Evolutionary conservation across 1,284 basidiomycete species (phyloP).

Genomic region (Heterobasidion annosum): DNA sequence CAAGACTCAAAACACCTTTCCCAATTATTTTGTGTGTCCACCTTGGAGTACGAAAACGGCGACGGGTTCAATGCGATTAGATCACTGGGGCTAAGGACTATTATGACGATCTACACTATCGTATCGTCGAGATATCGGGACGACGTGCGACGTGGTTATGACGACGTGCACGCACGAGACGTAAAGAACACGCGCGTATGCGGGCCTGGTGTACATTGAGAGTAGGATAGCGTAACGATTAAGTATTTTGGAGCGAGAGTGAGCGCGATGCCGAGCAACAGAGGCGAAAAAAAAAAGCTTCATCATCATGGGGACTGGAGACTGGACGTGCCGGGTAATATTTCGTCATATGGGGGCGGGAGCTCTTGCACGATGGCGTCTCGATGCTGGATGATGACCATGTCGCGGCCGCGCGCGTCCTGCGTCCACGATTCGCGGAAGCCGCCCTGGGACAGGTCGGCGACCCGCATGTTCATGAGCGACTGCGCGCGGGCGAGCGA

Average conservation of each 20-base stretch:
- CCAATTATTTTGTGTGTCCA: too few species aligned
- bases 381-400: conserved; percentile 10
- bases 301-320: not conserved
- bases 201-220: not conserved
- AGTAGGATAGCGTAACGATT: not conserved
- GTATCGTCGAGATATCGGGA: too few species aligned
- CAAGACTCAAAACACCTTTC: too few species aligned
- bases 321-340: not conserved
- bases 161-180: too few species aligned
- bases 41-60: too few species aligned
- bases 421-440: not conserved
- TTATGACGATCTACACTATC: too few species aligned
- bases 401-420: not conserved
- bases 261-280: not conserved
- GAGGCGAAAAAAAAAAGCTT: not conserved
- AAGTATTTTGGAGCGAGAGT: not conserved
- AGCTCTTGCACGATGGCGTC: conserved; percentile 8
- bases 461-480: conserved; percentile 1
- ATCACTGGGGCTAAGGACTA: too few species aligned
- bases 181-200: too few species aligned
- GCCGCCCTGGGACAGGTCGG: not conserved
- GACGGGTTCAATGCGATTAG: too few species aligned
- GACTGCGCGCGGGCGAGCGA: conserved; percentile 4
- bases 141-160: too few species aligned
- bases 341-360: conserved; percentile 11